Conservation (phyloP, 495 filamentous ascomycete genomes). For the Talaromyces thailandensis region DNA sequence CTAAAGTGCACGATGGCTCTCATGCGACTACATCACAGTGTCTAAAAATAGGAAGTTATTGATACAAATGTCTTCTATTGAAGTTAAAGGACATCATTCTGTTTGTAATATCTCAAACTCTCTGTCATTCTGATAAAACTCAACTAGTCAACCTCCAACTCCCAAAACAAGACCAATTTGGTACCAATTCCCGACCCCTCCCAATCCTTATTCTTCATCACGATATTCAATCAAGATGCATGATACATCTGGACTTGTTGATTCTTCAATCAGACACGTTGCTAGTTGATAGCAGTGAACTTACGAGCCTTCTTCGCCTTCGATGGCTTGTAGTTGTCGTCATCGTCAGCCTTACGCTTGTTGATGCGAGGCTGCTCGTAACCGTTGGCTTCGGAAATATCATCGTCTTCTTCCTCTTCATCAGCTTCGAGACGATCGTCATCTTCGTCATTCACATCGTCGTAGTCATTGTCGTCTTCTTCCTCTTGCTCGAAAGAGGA, state of each 20-base stretch:
- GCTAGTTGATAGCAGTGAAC: background rate
- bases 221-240: background rate
- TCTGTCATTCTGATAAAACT: background rate
- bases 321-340: background rate
- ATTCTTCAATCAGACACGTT: background rate
- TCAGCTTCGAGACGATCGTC: background rate
- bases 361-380: background rate
- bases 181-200: background rate
- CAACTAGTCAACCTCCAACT: background rate
- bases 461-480: background rate
- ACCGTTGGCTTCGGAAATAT: background rate
- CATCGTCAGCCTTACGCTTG: background rate
- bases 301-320: background rate
- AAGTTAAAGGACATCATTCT: too few species aligned
- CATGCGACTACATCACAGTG: too few species aligned
- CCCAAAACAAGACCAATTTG: background rate
- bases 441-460: background rate
- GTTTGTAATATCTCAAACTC: too few species aligned
- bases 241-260: background rate
- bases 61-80: too few species aligned
- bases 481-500: background rate
- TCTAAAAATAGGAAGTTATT: too few species aligned
- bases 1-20: too few species aligned
- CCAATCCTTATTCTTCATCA: background rate
- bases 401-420: background rate